Percentiles rank a stretch among this genome's conserved stretches.
Conservation (phyloP, 2,329 filamentous ascomycete genomes). For the Oidium heveae region DNA sequence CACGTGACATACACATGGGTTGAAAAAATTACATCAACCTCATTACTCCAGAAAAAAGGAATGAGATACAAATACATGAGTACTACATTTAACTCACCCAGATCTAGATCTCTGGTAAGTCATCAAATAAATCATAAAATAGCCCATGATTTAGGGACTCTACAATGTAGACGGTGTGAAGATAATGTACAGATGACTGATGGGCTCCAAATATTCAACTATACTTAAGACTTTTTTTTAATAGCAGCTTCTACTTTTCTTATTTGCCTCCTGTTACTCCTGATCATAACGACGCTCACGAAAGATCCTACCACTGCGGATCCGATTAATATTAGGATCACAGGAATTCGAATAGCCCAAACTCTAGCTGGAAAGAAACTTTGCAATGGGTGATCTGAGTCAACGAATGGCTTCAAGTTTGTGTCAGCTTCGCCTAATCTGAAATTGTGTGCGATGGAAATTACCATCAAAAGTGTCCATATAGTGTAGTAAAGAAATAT, state of each 20-base stretch:
- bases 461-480: slow-evolving; percentile 93
- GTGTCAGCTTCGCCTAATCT: slow-evolving; percentile 3
- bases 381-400: slow-evolving; percentile 78
- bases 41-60: too few relatives aligned
- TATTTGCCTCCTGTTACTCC: slow-evolving; percentile 93
- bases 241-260: slow-evolving; percentile 66
- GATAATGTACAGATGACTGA: too few relatives aligned
- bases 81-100: too few relatives aligned
- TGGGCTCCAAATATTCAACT: background rate
- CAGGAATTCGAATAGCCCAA: slow-evolving; percentile 95
- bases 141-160: too few relatives aligned
- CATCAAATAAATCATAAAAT: too few relatives aligned
- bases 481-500: slow-evolving; percentile 84
- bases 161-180: too few relatives aligned
- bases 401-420: slow-evolving; percentile 64
- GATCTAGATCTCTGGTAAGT: too few relatives aligned
- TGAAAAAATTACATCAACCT: too few relatives aligned
- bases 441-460: slow-evolving; percentile 3
- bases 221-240: slow-evolving; percentile 61
- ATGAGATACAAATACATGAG: too few relatives aligned
- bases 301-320: slow-evolving; percentile 91
- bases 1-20: too few relatives aligned
- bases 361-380: slow-evolving; percentile 89
- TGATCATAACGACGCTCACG: slow-evolving; percentile 92
- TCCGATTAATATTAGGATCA: slow-evolving; percentile 80